phyloP scores from a whole-genome alignment of 306 rosid species.

The Inga oerstediana region DNA sequence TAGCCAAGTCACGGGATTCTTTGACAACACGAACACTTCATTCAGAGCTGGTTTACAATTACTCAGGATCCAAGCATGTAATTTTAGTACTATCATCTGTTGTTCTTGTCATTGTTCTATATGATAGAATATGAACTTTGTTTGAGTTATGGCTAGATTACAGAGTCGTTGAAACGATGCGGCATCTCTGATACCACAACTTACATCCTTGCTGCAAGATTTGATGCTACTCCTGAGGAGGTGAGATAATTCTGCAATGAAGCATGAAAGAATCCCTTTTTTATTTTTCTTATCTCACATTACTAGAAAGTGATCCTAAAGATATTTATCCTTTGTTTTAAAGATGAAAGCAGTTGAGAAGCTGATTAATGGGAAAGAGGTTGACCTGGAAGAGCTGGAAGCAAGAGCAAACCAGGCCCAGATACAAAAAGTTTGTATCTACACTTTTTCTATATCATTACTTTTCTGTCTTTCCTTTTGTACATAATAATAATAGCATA shows the following conservation, averaged over 20 bases:
- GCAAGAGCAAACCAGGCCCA: conserved; percentile 73
- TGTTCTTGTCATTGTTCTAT: neutral
- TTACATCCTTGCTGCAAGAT: conserved; percentile 77
- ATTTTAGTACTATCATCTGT: conserved; percentile 4
- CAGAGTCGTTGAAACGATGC: conserved; percentile 88
- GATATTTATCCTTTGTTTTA: neutral
- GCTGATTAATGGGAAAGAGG: conserved; percentile 68
- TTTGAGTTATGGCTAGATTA: conserved; percentile 58
- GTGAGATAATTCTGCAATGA: conserved; percentile 42
- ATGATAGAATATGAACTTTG: conserved; percentile 24
- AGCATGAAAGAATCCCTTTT: neutral
- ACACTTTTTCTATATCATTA: neutral
- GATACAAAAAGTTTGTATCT: conserved; percentile 67
- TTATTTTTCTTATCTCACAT: neutral
- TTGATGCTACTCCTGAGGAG: conserved; percentile 74
- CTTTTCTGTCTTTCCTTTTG: conserved; percentile 2
- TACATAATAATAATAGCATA: conserved; percentile 19
- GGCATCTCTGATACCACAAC: conserved; percentile 77
- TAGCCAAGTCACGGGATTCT: conserved; percentile 71
- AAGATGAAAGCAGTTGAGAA: conserved; percentile 72
- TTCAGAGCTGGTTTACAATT: conserved; percentile 93
- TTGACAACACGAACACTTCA: conserved; percentile 88
- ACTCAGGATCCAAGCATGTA: conserved; percentile 94
- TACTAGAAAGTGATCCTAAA: neutral
- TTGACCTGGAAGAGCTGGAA: conserved; percentile 70